Evolutionary conservation across 352 stramenopile species (phyloP).

Genomic region (Phytophthora sp.): DNA sequence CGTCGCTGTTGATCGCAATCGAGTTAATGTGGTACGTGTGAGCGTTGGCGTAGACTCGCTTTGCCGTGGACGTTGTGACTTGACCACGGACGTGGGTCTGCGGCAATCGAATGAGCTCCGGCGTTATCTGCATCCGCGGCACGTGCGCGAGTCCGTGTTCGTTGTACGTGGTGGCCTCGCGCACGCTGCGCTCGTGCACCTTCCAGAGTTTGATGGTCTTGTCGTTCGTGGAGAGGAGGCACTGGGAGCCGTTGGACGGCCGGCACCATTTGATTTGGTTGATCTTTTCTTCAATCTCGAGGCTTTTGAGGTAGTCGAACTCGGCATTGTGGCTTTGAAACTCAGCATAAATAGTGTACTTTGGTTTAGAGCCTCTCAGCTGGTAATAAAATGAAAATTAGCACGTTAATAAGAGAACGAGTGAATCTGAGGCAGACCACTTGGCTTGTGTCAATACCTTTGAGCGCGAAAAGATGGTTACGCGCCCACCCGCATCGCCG

Average conservation of each 20-base stretch:
- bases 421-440: too few species aligned
- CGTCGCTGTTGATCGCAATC: slow-evolving; percentile 94
- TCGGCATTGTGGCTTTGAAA: slow-evolving; percentile 97
- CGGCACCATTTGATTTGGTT: slow-evolving; percentile 97
- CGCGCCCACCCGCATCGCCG: slow-evolving; percentile 92
- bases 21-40: slow-evolving; percentile 98
- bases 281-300: slow-evolving; percentile 98
- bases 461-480: slow-evolving; percentile 92
- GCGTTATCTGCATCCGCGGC: slow-evolving; percentile 23
- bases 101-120: slow-evolving; percentile 61
- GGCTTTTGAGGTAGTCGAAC: slow-evolving; percentile 98
- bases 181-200: slow-evolving; percentile 82
- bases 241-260: slow-evolving; percentile 89
- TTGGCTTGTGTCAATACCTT: too few species aligned
- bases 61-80: slow-evolving; percentile 77
- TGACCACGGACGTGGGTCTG: slow-evolving; percentile 57
- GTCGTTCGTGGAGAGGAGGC: slow-evolving; percentile 96
- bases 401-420: too few species aligned
- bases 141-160: slow-evolving; percentile 40
- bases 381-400: slow-evolving; percentile 7
- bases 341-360: slow-evolving; percentile 88
- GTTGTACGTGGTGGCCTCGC: slow-evolving; percentile 81
- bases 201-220: slow-evolving; percentile 99
- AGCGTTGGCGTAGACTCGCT: slow-evolving; percentile 92
- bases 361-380: slow-evolving; percentile 38